phyloP scores from a whole-genome alignment of 129 eudicot genomes.

The Chrysanthemum seticuspe region DNA sequence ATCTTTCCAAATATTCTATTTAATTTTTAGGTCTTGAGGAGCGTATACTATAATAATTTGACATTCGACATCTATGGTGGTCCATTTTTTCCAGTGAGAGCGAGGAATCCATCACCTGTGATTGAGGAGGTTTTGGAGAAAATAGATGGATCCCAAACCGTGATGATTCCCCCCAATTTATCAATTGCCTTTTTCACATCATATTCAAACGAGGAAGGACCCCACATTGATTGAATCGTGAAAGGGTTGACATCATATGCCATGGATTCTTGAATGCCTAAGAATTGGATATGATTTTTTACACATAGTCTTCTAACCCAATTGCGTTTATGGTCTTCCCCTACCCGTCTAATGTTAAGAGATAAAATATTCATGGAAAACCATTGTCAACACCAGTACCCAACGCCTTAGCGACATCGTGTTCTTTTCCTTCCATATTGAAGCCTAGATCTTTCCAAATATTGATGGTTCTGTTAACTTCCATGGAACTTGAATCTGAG shows the following conservation, averaged over 20 bases:
- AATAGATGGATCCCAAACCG: not conserved
- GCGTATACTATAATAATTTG: not conserved
- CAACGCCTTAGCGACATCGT: too few species aligned
- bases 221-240: not conserved
- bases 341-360: not conserved
- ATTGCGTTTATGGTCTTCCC: not conserved
- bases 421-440: too few species aligned
- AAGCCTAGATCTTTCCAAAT: too few species aligned
- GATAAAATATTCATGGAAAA: not conserved
- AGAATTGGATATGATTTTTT: too few species aligned
- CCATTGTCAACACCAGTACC: too few species aligned
- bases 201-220: not conserved
- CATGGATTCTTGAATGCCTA: not conserved
- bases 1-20: not conserved
- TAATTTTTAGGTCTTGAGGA: not conserved
- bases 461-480: too few species aligned
- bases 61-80: not conserved
- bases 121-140: not conserved
- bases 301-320: not conserved
- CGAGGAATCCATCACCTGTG: not conserved
- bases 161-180: not conserved
- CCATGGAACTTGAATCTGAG: too few species aligned
- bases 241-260: not conserved
- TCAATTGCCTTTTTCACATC: not conserved
- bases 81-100: not conserved